Conservation (phyloP, 2,329 filamentous ascomycete genomes). For the Lecanosticta acicola region DNA sequence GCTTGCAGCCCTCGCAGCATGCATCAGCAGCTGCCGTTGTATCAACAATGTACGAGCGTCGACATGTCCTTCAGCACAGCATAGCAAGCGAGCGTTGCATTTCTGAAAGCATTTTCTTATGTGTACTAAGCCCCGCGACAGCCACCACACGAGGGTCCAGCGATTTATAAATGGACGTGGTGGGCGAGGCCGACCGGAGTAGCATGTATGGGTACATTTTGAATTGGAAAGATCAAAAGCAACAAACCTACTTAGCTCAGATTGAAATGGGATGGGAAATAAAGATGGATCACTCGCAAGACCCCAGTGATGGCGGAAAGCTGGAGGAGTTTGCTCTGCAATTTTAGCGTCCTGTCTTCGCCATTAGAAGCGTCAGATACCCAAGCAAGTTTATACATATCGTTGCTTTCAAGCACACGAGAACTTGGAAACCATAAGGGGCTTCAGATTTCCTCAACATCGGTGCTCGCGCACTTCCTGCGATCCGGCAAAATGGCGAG, state of each 20-base stretch:
- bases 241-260: slow-evolving; percentile 12
- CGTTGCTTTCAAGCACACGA: slow-evolving; percentile 2
- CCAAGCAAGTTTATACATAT: slow-evolving; percentile 10
- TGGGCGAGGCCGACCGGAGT: not conserved
- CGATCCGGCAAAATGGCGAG: not conserved
- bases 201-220: slow-evolving; percentile 16
- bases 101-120: slow-evolving; percentile 24
- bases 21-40: slow-evolving; percentile 15
- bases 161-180: not conserved
- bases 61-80: slow-evolving; percentile 25
- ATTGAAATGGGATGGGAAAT: slow-evolving; percentile 7
- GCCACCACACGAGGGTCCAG: slow-evolving; percentile 1
- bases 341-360: slow-evolving; percentile 5
- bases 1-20: slow-evolving; percentile 1
- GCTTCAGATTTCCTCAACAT: too few species aligned
- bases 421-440: not conserved
- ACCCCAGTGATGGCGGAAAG: slow-evolving; percentile 1
- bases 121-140: slow-evolving; percentile 18
- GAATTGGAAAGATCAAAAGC: slow-evolving; percentile 7
- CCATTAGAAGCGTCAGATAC: slow-evolving; percentile 15
- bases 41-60: slow-evolving; percentile 26
- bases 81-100: slow-evolving; percentile 29
- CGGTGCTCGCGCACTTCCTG: slow-evolving; percentile 1
- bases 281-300: slow-evolving; percentile 10
- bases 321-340: not conserved